A percentile compares a stretch with the other conserved stretches of the same genome.
Conservation (phyloP, 257 asterid species). For the Petrea volubilis region DNA sequence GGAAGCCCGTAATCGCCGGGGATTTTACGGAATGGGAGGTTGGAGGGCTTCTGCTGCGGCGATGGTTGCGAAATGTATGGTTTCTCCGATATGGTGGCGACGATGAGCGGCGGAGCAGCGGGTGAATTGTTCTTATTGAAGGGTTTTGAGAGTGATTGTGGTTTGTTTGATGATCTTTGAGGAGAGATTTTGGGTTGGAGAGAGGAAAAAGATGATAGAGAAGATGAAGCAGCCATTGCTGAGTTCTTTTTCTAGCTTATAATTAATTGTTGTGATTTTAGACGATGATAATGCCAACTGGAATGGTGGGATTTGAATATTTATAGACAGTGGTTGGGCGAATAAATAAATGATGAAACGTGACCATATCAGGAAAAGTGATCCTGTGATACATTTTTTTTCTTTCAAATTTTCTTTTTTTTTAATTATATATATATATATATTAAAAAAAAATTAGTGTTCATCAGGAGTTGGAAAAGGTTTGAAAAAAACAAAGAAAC, state of each 20-base stretch:
- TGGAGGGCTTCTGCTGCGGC: constrained; percentile 15
- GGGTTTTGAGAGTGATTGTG: neutral
- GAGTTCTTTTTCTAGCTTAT: neutral
- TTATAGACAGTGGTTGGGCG: neutral
- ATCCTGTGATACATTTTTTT: neutral
- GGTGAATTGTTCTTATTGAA: neutral
- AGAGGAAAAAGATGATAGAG: constrained; percentile 35
- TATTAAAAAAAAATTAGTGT: too few relatives aligned
- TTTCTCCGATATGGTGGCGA: constrained; percentile 43
- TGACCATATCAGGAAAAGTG: neutral
- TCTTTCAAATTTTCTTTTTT: neutral
- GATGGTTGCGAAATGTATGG: constrained; percentile 23
- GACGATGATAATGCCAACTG: neutral
- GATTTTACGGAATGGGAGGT: constrained; percentile 47
- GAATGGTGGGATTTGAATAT: neutral
- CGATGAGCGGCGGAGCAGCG: constrained; percentile 16
- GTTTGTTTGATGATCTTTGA: constrained; percentile 15
- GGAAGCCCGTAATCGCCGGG: constrained; percentile 85
- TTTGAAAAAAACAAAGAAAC: neutral
- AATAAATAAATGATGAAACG: neutral
- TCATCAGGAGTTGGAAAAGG: neutral
- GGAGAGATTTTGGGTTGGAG: constrained; percentile 24
- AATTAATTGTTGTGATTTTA: neutral
- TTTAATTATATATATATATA: too few relatives aligned
- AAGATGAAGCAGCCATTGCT: constrained; percentile 45